Base-by-base conservation (phyloP, 2,329 filamentous ascomycete genomes). In the Chaetomium sp. region DNA sequence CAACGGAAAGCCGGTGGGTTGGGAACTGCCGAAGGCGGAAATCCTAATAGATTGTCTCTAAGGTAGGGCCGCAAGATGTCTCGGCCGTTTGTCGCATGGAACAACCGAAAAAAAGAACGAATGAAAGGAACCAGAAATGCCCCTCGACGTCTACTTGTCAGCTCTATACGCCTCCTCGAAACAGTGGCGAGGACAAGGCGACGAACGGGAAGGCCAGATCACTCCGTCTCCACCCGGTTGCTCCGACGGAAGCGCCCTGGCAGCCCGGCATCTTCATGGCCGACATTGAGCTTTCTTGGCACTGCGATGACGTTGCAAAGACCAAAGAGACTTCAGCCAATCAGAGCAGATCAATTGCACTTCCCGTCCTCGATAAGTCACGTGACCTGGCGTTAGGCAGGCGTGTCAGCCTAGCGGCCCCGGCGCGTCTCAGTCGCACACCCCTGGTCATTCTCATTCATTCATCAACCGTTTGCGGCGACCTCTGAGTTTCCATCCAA, bases 371-470 rank as follows among this genome's bases (percentile, higher is more conserved):
- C 37, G 36, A 11, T 6, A 8, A 33, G 50, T 62, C 63, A 65
- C 61, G 58, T 65, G 63, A 35, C 58, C 50, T 61, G 59, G 62
- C 59, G 62, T 64, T 61, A 64, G 63, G 62, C 62, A 61, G 63
- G 57, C 62, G 60, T 59, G 57, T 59, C 57, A 54, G 57, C 57
- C 54, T 54, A 33, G 54, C 36, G n/a, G 19, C 4, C 8, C n/a
- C 7, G 51, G 56, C 57, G 57, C 57, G 57, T 54, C 33, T 33
- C 34, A 27, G 4, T 33, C 14, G 41, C 19, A 35, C 14, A 11
- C 14, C 14, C 40, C 12, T 5, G 10, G 6, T 12, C 40, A 6
- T 7, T 42, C 19, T 42, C 6, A 6, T 42, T 14, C 6, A 12
- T 12, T 11, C 4, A 40, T n/a, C 40, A 33, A n/a, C 9, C 41